A percentile compares a stretch with the other conserved stretches of the same genome.
Conservation (phyloP, 768 basidiomycete genomes). For the Rhodocollybia butyracea region DNA sequence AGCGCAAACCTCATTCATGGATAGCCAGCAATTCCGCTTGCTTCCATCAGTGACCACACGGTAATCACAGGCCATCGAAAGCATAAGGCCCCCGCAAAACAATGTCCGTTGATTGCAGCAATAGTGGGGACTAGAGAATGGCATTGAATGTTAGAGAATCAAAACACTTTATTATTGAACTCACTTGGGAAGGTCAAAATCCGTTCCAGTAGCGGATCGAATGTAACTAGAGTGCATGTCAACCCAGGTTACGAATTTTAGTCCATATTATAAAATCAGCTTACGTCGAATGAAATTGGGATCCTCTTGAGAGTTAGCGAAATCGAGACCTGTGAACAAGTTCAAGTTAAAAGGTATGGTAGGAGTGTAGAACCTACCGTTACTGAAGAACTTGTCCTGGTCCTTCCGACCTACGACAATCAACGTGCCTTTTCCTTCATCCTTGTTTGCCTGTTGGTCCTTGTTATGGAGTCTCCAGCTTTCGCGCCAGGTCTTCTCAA, state of each 20-base stretch:
- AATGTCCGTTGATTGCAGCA: conserved; percentile 81
- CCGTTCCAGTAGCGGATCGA: conserved; percentile 68
- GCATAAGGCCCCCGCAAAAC: conserved; percentile 83
- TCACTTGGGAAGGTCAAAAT: conserved; percentile 76
- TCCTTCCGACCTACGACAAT: conserved; percentile 71
- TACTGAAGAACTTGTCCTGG: conserved; percentile 90
- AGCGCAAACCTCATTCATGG: conserved; percentile 98
- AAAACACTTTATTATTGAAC: conserved; percentile 16
- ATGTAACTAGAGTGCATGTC: conserved; percentile 47
- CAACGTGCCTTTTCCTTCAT: conserved; percentile 63
- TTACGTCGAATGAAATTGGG: conserved; percentile 66
- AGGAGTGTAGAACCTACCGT: no score
- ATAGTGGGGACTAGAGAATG: conserved; percentile 61
- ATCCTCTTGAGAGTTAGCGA: conserved; percentile 45
- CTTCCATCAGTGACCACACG: conserved; percentile 84
- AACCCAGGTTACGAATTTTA: not conserved
- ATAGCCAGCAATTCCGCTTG: conserved; percentile 76
- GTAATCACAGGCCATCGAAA: conserved; percentile 83
- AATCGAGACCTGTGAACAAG: conserved; percentile 55
- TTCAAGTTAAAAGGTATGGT: no score
- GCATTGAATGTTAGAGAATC: not conserved
- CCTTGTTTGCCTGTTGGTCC: conserved; percentile 35
- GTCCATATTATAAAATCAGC: conserved; percentile 12
- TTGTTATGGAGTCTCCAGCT: conserved; percentile 43
- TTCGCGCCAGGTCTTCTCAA: conserved; percentile 70